Percentiles rank a stretch among this genome's conserved stretches.
Evolutionary conservation across 768 basidiomycete genomes (phyloP).

Genomic region (Podaxis pistillaris): DNA sequence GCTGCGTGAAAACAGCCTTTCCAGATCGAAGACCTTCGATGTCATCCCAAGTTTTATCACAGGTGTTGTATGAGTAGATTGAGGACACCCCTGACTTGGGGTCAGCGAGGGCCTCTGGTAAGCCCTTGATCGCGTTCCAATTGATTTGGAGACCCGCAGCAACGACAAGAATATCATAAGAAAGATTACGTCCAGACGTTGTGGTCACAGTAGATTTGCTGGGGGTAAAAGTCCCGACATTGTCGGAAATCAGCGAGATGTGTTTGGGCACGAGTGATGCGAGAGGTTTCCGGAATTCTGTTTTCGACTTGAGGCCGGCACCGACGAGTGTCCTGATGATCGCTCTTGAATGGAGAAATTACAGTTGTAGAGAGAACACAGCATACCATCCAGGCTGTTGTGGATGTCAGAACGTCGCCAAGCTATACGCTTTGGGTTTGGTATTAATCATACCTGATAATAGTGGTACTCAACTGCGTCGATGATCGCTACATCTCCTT

Average conservation of each 20-base stretch:
- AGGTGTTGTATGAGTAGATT: constrained; percentile 88
- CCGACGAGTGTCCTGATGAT: constrained; percentile 83
- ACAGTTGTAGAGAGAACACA: background rate
- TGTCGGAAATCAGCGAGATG: constrained; percentile 68
- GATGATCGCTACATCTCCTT: constrained; percentile 82
- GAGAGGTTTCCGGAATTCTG: constrained; percentile 64
- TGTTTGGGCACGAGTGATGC: constrained; percentile 70
- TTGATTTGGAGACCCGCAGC: constrained; percentile 89
- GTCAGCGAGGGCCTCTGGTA: constrained; percentile 75
- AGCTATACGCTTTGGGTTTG: background rate
- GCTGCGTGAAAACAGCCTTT: constrained; percentile 93
- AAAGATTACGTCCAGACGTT: constrained; percentile 61
- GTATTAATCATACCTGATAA: constrained; percentile 60
- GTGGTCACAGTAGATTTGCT: constrained; percentile 72
- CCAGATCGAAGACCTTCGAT: constrained; percentile 75
- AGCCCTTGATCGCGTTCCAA: constrained; percentile 71
- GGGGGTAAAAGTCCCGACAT: constrained; percentile 75
- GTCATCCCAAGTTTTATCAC: constrained; percentile 86
- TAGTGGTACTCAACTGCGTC: constrained; percentile 82
- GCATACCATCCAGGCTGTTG: constrained; percentile 78
- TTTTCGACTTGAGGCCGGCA: constrained; percentile 76
- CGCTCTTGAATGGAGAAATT: background rate
- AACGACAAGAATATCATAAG: constrained; percentile 86
- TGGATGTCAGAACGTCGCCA: background rate
- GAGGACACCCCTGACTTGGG: constrained; percentile 81